Evolutionary conservation across 1,284 basidiomycete species (phyloP), one percentile per base, ranked within the genome.

Genomic region (Moniliella sp.): DNA sequence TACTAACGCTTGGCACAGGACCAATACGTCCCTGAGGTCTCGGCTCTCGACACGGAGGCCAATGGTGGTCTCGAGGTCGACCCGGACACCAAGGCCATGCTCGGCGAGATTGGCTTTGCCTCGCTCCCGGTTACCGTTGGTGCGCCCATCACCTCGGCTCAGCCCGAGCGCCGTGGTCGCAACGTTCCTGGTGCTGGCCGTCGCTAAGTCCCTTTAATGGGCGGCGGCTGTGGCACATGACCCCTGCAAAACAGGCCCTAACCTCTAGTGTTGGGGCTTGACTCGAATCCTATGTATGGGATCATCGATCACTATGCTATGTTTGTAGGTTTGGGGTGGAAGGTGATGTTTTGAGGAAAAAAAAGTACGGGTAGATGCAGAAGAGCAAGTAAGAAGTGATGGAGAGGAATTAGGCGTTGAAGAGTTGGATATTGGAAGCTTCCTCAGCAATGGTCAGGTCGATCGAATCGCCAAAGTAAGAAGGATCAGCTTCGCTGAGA

Each of bases 41-140:
- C 56, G 26, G 56, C 56, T 18, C 52, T 59, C 26, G 56, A 59
- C 56, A 43, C 52, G 28, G 43, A 48, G 35, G 56, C 49, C 29
- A 33, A 40, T 16, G 50, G 47, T 28, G 40, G 43, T 34, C 47
- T 59, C 40, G 56, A 59, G 48, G 48, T 59, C 31, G 56, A 59
- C 54, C 50, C 55, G 32, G 56, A 59, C 51, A 59, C 56, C 42
- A 57, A 59, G 46, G 56, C 55, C 36, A 55, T 59, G 50, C 45
- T 59, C 33, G 46, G 42, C 33, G 43, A 40, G 34, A 40, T 53
- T 34, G 56, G 56, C 37, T 57, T 59, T 39, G 56, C 57, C 52
- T 45, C 42, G 34, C 45, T 59, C 25, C 54, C 56, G 32, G 54
- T 59, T 38, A 48, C 37, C 34, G 56, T 59, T 36, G 43, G 51